A percentile compares a stretch with the other conserved stretches of the same genome.
Conservation (phyloP, 768 basidiomycete genomes). For the Boletus vinaceobasis region DNA sequence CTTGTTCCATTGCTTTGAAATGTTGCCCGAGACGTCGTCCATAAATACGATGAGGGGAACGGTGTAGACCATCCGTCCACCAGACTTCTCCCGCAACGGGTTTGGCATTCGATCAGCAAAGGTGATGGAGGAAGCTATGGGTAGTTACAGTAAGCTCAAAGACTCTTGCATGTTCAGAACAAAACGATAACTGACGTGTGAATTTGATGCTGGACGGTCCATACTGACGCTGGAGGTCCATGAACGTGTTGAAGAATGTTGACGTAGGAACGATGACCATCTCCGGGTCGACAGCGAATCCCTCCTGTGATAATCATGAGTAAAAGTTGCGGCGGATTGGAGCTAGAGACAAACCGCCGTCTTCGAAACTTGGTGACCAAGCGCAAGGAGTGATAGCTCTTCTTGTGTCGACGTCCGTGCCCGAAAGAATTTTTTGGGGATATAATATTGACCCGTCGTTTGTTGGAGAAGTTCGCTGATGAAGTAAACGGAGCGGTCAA, state of each 20-base stretch:
- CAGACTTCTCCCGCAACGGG: no score
- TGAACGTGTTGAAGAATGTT: constrained; percentile 8
- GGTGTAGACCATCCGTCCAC: no score
- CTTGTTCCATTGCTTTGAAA: no score
- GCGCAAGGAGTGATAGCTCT: neutral
- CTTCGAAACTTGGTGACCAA: neutral
- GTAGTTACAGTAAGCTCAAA: no score
- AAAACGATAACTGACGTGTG: neutral
- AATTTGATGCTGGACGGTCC: neutral
- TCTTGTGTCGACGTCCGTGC: neutral
- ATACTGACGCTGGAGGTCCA: neutral
- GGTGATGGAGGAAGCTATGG: neutral
- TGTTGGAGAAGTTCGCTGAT: constrained; percentile 20
- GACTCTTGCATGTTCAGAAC: no score
- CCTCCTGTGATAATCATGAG: no score
- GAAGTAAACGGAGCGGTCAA: constrained; percentile 19
- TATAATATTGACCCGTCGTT: constrained; percentile 2
- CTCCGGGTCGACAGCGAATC: no score
- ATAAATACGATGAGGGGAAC: no score
- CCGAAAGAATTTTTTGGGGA: constrained; percentile 10
- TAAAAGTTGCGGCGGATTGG: no score
- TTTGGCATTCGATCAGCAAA: no score
- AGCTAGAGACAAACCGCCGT: neutral
- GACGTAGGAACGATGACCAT: constrained; percentile 1
- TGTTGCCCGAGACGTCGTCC: no score